These are phyloP conservation scores for Mycena metata DNA, from an alignment of 768 basidiomycete genomes.

Conservation along the genomic window DNA sequence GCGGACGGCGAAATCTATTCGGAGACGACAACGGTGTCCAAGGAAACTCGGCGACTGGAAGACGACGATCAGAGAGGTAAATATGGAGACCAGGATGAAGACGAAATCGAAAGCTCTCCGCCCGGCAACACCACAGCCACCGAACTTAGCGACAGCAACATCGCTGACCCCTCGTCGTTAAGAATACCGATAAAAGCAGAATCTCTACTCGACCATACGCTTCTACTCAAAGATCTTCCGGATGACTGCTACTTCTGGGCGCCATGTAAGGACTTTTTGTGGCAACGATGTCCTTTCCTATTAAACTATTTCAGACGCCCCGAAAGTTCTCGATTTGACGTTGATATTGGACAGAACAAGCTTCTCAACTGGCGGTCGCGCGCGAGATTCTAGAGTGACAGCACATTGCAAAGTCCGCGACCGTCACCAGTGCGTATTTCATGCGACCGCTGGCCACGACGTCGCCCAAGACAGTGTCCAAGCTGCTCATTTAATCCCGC, in stretches of 20 bases:
- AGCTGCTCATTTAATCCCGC: slow-evolving; percentile 10
- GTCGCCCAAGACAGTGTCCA: not conserved
- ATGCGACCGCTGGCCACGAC: not conserved
- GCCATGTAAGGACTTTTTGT: slow-evolving; percentile 8
- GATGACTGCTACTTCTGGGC: slow-evolving; percentile 5
- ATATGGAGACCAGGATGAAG: too few relatives aligned
- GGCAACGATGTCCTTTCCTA: slow-evolving; percentile 6
- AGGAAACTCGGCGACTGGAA: too few relatives aligned
- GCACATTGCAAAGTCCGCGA: slow-evolving; percentile 13
- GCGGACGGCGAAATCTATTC: slow-evolving; percentile 15
- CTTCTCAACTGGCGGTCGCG: not conserved
- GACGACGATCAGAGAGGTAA: too few relatives aligned
- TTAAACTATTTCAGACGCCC: slow-evolving; percentile 3
- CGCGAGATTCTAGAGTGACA: not conserved
- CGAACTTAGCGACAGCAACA: slow-evolving; percentile 7
- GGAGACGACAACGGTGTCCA: too few relatives aligned
- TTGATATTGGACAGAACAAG: slow-evolving; percentile 5
- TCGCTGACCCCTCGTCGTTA: not conserved
- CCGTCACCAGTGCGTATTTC: slow-evolving; percentile 9
- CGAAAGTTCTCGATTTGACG: not conserved
- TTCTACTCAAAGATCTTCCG: slow-evolving; percentile 11
- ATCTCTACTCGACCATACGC: not conserved
- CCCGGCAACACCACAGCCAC: not conserved
- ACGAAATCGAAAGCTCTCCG: too few relatives aligned
- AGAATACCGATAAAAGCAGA: slow-evolving; percentile 9